A percentile compares a stretch with the other conserved stretches of the same genome.
These are phyloP conservation scores for Miscanthus sacchariflorus DNA, from an alignment of 202 grass and related monocot species.

Conservation along the genomic window DNA sequence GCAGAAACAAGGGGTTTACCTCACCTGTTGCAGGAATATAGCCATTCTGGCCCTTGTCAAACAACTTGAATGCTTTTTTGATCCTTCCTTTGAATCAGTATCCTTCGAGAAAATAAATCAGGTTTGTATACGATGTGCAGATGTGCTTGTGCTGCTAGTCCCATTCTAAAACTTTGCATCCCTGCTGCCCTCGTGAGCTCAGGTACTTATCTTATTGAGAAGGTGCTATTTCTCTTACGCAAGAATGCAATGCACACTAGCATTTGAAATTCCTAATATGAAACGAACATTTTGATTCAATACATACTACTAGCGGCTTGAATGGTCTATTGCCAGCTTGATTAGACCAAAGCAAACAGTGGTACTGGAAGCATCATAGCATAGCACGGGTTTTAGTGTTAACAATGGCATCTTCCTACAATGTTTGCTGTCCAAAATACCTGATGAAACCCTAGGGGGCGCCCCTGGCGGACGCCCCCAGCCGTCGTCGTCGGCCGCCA, in stretches of 20 bases:
- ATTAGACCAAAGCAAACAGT: not conserved
- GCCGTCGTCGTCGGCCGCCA: too few species aligned
- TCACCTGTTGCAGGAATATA: constrained; percentile 42
- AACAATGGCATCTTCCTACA: not conserved
- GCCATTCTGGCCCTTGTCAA: constrained; percentile 45
- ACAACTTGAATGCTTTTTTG: constrained; percentile 36
- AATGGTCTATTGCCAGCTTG: not conserved
- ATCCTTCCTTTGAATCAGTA: constrained; percentile 33
- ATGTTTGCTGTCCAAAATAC: not conserved
- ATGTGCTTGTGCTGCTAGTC: not conserved
- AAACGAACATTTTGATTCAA: not conserved
- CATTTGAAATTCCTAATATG: not conserved
- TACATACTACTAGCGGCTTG: not conserved
- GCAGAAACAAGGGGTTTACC: constrained; percentile 22
- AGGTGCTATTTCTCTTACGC: not conserved
- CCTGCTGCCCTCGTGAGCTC: too few species aligned
- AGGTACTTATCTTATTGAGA: not conserved
- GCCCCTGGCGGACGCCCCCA: too few species aligned
- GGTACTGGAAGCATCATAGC: not conserved
- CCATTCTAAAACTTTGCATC: not conserved
- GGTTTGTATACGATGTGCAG: not conserved
- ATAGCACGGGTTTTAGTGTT: not conserved
- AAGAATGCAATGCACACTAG: not conserved
- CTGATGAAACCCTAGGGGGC: too few species aligned
- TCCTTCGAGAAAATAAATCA: constrained; percentile 30